phyloP scores from a whole-genome alignment of 345 rosid genomes.

The Lepidium africanum region DNA sequence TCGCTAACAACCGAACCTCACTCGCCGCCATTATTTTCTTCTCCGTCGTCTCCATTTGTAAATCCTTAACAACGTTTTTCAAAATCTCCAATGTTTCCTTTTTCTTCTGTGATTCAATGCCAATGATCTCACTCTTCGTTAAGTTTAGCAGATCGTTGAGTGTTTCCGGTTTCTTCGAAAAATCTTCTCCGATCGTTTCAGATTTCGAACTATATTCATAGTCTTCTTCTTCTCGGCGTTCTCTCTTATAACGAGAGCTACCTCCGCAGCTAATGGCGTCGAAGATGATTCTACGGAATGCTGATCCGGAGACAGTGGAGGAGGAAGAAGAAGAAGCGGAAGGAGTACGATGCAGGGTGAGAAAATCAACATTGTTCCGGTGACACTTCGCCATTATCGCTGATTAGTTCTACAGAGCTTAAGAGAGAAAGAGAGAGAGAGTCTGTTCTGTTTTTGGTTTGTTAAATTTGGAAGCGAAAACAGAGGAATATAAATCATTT shows the following conservation, averaged over 20 bases:
- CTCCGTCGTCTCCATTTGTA: constrained; percentile 34
- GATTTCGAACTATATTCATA: constrained; percentile 10
- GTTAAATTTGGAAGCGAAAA: constrained; percentile 11
- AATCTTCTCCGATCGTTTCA: background rate
- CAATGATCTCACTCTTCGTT: constrained; percentile 47
- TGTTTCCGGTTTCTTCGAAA: constrained; percentile 44
- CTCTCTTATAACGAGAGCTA: constrained; percentile 41
- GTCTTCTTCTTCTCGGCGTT: constrained; percentile 28
- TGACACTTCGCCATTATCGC: constrained; percentile 67
- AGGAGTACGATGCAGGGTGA: constrained; percentile 41
- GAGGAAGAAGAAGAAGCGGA: constrained; percentile 27
- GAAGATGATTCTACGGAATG: constrained; percentile 62
- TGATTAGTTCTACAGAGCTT: constrained; percentile 14
- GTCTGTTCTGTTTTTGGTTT: constrained; percentile 10
- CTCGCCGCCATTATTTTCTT: constrained; percentile 41
- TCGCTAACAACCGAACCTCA: constrained; percentile 53
- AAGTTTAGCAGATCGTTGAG: constrained; percentile 65
- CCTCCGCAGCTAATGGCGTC: constrained; percentile 78
- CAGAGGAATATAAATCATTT: constrained; percentile 4
- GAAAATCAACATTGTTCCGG: constrained; percentile 52
- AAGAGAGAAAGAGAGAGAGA: background rate
- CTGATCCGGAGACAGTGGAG: constrained; percentile 41
- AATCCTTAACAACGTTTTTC: constrained; percentile 52
- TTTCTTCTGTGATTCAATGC: constrained; percentile 49
- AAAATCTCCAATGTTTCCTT: constrained; percentile 55